Evolutionary conservation across 768 basidiomycete genomes (phyloP).

Genomic region (Suillus ampliporus): DNA sequence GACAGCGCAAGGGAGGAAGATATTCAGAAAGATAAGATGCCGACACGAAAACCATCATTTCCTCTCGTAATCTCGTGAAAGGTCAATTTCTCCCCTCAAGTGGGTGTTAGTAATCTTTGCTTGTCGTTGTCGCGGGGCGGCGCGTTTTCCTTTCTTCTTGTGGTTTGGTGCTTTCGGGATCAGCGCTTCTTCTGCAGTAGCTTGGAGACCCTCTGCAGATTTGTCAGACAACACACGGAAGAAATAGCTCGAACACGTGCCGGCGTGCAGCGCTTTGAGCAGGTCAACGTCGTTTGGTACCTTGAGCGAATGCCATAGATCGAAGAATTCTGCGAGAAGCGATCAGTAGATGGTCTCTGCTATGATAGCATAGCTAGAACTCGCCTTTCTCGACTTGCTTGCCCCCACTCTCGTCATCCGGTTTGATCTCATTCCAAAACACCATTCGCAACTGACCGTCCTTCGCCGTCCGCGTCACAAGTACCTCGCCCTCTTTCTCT

Average conservation of each 20-base stretch:
- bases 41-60: constrained; percentile 5
- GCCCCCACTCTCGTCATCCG: constrained; percentile 72
- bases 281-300: constrained; percentile 89
- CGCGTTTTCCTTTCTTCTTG: constrained; percentile 86
- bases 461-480: constrained; percentile 85
- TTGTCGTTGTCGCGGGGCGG: constrained; percentile 73
- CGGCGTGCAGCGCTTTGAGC: constrained; percentile 74
- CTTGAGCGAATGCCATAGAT: constrained; percentile 85
- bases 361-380: constrained; percentile 20
- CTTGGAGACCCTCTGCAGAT: constrained; percentile 75
- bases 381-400: constrained; percentile 80
- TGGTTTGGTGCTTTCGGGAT: constrained; percentile 59
- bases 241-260: constrained; percentile 42
- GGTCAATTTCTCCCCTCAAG: constrained; percentile 84
- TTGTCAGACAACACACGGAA: constrained; percentile 1
- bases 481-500: constrained; percentile 87
- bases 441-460: constrained; percentile 85
- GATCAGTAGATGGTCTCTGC: constrained; percentile 14
- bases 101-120: constrained; percentile 90
- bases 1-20: neutral
- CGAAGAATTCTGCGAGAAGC: constrained; percentile 70
- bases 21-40: neutral
- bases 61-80: constrained; percentile 70
- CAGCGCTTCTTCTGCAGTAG: constrained; percentile 69
- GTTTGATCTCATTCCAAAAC: constrained; percentile 90